These are phyloP conservation scores for Circinella minor DNA, from an alignment of 371 early-diverging fungal species.

Conservation along the genomic window DNA sequence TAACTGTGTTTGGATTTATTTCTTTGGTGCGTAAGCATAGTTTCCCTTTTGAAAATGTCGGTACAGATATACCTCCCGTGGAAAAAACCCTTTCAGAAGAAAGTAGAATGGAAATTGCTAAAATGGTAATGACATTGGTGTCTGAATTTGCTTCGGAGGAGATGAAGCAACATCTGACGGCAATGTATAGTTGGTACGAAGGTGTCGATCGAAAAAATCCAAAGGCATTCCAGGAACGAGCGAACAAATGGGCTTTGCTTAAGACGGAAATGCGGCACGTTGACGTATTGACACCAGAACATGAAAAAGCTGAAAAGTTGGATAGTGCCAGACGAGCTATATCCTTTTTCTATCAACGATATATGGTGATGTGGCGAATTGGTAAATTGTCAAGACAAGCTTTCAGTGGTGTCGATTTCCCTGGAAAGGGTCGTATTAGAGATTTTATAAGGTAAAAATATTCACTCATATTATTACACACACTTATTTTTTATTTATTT, in stretches of 20 bases:
- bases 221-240: background rate
- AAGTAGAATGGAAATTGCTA: background rate
- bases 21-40: background rate
- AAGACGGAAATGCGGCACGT: background rate
- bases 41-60: slow-evolving; percentile 9
- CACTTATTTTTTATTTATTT: no score
- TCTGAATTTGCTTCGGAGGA: background rate
- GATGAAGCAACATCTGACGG: background rate
- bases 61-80: background rate
- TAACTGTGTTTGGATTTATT: background rate
- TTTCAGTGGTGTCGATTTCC: slow-evolving; percentile 14
- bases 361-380: slow-evolving; percentile 21
- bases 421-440: slow-evolving; percentile 14
- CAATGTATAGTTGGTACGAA: background rate
- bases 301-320: slow-evolving; percentile 4
- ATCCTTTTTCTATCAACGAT: slow-evolving; percentile 14
- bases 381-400: slow-evolving; percentile 10
- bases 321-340: slow-evolving; percentile 5
- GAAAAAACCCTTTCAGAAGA: slow-evolving; percentile 1
- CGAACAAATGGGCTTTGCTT: background rate
- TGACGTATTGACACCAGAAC: background rate
- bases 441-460: background rate
- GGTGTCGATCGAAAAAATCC: background rate
- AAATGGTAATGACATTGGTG: background rate
- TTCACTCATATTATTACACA: no score